A percentile compares a stretch with the other conserved stretches of the same genome.
Conservation (phyloP, 73 alveolate species). For the Paramecium tetraurelia region DNA sequence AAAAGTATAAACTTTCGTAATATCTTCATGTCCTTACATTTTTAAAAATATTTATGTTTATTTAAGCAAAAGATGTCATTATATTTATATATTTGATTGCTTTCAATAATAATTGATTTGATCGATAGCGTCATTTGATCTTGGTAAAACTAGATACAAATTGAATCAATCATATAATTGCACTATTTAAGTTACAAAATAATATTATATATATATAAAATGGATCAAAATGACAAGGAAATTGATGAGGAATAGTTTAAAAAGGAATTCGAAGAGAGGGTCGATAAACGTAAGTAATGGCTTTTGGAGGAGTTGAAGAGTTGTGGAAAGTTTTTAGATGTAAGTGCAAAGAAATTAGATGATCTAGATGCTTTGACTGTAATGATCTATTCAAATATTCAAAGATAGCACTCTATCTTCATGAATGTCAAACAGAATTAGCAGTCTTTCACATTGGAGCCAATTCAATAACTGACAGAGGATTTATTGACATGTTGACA, state of each 20-base stretch:
- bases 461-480: conserved; percentile 26
- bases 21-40: conserved; percentile 16
- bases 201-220: not conserved
- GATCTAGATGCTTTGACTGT: conserved; percentile 54
- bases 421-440: not conserved
- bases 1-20: conserved; percentile 39
- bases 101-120: not conserved
- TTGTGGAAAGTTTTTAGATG: conserved; percentile 43
- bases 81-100: not conserved
- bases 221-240: not conserved
- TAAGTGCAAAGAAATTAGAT: conserved; percentile 50
- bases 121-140: not conserved
- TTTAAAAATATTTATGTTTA: not conserved
- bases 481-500: conserved; percentile 43
- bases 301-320: not conserved
- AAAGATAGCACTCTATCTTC: conserved; percentile 34
- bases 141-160: not conserved
- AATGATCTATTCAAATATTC: not conserved
- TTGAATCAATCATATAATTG: not conserved
- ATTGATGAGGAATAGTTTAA: conserved; percentile 26
- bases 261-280: conserved; percentile 34
- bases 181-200: not conserved
- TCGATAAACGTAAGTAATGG: conserved; percentile 11
- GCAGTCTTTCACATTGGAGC: conserved; percentile 20
- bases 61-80: not conserved